Percentiles rank a stretch among this genome's conserved stretches.
These are phyloP conservation scores for Plasmodium vivax DNA, from an alignment of 169 alveolate genomes.

Conservation along the genomic window DNA sequence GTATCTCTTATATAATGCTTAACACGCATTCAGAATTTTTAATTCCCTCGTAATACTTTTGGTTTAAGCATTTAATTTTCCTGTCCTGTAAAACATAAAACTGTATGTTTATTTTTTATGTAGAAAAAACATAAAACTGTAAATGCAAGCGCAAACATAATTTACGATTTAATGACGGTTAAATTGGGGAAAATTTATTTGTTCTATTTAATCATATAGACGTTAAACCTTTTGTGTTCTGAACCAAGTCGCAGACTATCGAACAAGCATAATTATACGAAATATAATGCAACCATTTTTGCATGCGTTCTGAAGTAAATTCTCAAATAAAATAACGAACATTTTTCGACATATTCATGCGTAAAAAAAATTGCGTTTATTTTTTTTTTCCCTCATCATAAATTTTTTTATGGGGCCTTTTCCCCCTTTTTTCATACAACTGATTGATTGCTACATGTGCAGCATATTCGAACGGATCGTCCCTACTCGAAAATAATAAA, in stretches of 20 bases:
- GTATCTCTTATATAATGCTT: not conserved
- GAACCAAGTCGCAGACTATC: not conserved
- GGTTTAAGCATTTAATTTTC: not conserved
- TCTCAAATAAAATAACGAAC: not conserved
- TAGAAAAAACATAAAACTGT: not conserved
- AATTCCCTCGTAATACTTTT: not conserved
- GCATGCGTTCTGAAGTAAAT: slow-evolving; percentile 1
- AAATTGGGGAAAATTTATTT: not conserved
- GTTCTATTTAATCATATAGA: not conserved
- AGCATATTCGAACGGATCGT: not conserved
- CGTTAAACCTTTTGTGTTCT: not conserved
- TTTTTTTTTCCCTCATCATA: not conserved
- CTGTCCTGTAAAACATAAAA: not conserved
- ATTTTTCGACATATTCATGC: not conserved
- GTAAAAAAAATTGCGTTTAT: not conserved
- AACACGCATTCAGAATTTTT: not conserved
- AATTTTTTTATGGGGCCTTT: not conserved
- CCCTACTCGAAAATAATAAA: not conserved
- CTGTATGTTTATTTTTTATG: not conserved
- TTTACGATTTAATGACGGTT: not conserved
- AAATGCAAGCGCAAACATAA: not conserved
- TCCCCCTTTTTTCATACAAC: not conserved
- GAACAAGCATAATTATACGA: not conserved
- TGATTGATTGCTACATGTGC: not conserved
- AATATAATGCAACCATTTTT: not conserved